Conservation (phyloP, 768 basidiomycete species). For the Panellus pusillus region DNA sequence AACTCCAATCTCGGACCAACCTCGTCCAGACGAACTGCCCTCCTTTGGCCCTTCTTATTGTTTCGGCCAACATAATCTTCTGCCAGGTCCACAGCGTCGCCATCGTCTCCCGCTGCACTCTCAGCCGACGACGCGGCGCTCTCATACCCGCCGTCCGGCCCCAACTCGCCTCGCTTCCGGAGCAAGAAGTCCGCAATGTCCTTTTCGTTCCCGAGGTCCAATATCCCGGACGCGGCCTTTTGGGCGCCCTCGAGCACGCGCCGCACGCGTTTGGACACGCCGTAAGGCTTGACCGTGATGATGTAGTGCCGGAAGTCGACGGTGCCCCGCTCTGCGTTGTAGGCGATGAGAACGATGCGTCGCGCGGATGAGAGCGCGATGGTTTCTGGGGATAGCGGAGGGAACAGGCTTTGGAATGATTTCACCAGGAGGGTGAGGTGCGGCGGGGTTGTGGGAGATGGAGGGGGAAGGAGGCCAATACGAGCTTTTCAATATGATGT, state of each 20-base stretch:
- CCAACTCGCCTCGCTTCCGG: slow-evolving; percentile 60
- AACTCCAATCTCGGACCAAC: slow-evolving; percentile 96
- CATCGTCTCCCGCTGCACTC: slow-evolving; percentile 85
- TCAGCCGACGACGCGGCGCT: slow-evolving; percentile 78
- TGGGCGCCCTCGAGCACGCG: slow-evolving; percentile 71
- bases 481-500: slow-evolving; percentile 56
- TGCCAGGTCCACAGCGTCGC: slow-evolving; percentile 78
- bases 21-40: slow-evolving; percentile 90
- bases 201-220: slow-evolving; percentile 86
- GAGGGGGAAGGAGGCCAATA: slow-evolving; percentile 84
- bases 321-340: slow-evolving; percentile 82
- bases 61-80: slow-evolving; percentile 95
- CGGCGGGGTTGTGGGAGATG: slow-evolving; percentile 70
- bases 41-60: slow-evolving; percentile 87
- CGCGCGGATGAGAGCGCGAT: slow-evolving; percentile 87
- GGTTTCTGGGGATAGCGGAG: slow-evolving; percentile 81
- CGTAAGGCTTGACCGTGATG: slow-evolving; percentile 93
- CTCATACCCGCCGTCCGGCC: slow-evolving; percentile 73
- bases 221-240: slow-evolving; percentile 42
- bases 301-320: slow-evolving; percentile 93
- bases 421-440: slow-evolving; percentile 93
- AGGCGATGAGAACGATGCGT: slow-evolving; percentile 89
- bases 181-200: slow-evolving; percentile 96
- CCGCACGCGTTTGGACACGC: slow-evolving; percentile 89
- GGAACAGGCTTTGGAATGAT: slow-evolving; percentile 95